These are phyloP conservation scores for Ganoderma lucidum DNA, from an alignment of 1,284 basidiomycete genomes.

Conservation along the genomic window DNA sequence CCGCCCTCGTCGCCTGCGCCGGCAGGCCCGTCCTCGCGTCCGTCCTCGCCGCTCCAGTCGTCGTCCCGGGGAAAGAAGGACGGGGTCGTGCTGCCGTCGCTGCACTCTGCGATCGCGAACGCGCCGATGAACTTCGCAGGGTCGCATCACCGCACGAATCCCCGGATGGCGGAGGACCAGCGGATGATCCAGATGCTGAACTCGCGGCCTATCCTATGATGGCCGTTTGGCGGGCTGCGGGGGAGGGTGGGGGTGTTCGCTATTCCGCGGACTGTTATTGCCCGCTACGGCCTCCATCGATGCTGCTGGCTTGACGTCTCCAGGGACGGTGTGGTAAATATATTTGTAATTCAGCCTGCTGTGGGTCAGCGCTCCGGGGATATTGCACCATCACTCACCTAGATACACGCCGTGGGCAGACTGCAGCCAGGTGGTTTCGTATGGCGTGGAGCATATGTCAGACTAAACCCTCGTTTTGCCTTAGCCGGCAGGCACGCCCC, in stretches of 20 bases:
- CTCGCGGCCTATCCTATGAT: conserved; percentile 48
- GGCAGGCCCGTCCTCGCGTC: conserved; percentile 26
- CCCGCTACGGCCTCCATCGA: neutral
- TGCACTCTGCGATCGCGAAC: conserved; percentile 38
- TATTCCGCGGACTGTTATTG: conserved; percentile 1
- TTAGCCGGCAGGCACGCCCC: conserved; percentile 13
- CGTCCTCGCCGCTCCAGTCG: conserved; percentile 31
- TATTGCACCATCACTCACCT: conserved; percentile 18
- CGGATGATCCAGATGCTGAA: conserved; percentile 70
- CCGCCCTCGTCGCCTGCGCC: conserved; percentile 38
- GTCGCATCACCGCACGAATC: conserved; percentile 43
- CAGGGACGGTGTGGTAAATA: conserved; percentile 24
- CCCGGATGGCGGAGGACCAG: conserved; percentile 66
- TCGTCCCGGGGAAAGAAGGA: conserved; percentile 33
- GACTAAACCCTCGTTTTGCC: conserved; percentile 18
- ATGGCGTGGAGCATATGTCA: conserved; percentile 20
- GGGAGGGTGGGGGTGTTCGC: conserved; percentile 1
- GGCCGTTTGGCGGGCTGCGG: conserved; percentile 2
- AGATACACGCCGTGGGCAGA: conserved; percentile 1
- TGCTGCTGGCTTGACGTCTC: conserved; percentile 15
- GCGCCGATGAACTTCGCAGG: conserved; percentile 33
- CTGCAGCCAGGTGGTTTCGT: conserved; percentile 20
- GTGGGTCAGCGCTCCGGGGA: conserved; percentile 15
- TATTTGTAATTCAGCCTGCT: conserved; percentile 22
- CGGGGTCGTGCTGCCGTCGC: conserved; percentile 38